Evolutionary conservation across 2,329 filamentous ascomycete genomes (phyloP), one percentile per base, ranked within the genome.

Genomic region (Fonsecaea nubica): DNA sequence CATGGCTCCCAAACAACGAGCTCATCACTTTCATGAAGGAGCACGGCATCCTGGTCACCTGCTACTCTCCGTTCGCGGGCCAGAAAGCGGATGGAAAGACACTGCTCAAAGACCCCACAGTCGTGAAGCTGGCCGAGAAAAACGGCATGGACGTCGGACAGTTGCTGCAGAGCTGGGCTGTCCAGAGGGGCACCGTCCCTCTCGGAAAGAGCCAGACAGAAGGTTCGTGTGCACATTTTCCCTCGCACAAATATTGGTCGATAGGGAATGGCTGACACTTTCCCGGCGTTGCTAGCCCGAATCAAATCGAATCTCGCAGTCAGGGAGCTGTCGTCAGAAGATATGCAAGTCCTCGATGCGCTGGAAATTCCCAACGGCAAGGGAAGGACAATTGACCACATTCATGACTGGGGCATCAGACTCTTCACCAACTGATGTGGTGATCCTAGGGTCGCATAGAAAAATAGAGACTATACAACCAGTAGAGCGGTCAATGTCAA

Each of bases 191-290:
- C 65, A 90, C 90, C 75, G 83, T 86, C 45, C 89, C 90, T 45
- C 81, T 91, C 66, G 88, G 89, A 73, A 91, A 91, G 85, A 89
- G 87, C 79, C 87, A 87, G 56, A 90, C 87, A 9, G 58, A 66
- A 45, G 53, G 58, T 66, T 18, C 50, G 64, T 54, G 13, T 30
- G 10, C 15, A 9, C 12, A 2, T 36, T 0, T 38, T 21, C 33
- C 18, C 1, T 40, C 18, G 9, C 25, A 3, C 5, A 10, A 40
- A 6, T 15, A 9, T 8, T n/a, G 5, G 21, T 40, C 12, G 2
- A 40, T 4, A 32, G 33, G 15, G 32, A 10, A 8, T 54, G 32
- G 8, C 58, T 38, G 18, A 40, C 60, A 45, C 30, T 30, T 9
- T n/a, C 13, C 13, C 2, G 1, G 3, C 10, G 12, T 30, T 18